These are phyloP conservation scores for Solanum raphanifolium DNA, from an alignment of 257 asterid species.

Conservation along the genomic window DNA sequence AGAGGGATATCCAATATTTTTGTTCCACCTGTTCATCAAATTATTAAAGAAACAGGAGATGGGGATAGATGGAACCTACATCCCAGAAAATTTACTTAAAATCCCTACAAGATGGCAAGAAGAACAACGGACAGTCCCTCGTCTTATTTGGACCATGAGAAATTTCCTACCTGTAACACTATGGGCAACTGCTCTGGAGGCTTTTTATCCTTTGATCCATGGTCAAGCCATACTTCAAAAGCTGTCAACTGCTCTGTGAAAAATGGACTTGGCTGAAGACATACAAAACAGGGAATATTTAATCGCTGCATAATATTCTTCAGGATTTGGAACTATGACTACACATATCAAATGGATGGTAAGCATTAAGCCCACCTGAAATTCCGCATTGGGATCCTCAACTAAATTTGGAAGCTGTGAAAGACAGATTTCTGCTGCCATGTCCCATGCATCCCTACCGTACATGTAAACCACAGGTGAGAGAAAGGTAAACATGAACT, in stretches of 20 bases:
- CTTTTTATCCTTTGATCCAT: constrained; percentile 92
- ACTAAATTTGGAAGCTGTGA: constrained; percentile 91
- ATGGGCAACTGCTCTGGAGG: constrained; percentile 98
- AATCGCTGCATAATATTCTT: not conserved
- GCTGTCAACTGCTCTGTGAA: constrained; percentile 79
- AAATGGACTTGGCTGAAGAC: constrained; percentile 86
- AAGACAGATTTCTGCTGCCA: constrained; percentile 99
- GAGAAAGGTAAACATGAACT: not conserved
- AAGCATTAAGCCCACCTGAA: constrained; percentile 49
- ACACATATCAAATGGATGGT: not conserved
- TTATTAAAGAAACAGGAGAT: not conserved
- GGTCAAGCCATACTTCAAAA: constrained; percentile 99
- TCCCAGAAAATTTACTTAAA: not conserved
- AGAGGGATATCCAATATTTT: not conserved
- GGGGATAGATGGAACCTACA: constrained; percentile 1
- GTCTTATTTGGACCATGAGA: not conserved
- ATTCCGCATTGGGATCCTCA: constrained; percentile 88
- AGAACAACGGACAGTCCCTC: not conserved
- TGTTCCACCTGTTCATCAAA: not conserved
- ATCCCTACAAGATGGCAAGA: not conserved
- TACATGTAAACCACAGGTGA: constrained; percentile 6
- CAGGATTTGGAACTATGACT: not conserved
- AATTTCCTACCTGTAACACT: constrained; percentile 80
- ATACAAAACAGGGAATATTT: not conserved
- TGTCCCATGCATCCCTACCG: constrained; percentile 99